Evolutionary conservation across 495 filamentous ascomycete species (phyloP), one percentile per base, ranked within the genome.

Genomic region (Neurospora sp.): DNA sequence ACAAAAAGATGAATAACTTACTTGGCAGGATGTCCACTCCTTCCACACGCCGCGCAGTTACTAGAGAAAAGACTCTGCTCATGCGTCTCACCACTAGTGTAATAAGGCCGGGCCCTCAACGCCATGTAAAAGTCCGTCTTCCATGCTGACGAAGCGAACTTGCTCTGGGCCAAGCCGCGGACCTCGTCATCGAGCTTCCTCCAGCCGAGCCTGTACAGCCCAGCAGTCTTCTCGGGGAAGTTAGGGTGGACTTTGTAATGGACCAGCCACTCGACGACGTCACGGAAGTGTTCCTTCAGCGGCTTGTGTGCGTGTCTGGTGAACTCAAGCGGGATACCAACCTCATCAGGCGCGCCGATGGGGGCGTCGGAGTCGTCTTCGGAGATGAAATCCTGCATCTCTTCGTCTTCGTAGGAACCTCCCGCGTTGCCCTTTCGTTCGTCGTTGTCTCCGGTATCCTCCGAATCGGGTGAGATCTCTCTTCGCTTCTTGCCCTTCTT

Each of bases 191-290:
- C 87, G 0, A 97, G 82, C 75, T 94, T 95, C 37, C 81, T 81
- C 81, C 95, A 94, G 0, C 93, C 90, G 35, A 92, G 84, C 35
- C 83, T 73, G 76, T 94, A 97, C 11, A 94, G 81, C 4, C 84
- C 82, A 72, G 93, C 89, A 2, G 87, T 82, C 23, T 86, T 82
- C 46, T 78, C 78, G 10, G 72, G 14, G 76, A 95, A 96, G 0
- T 86, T 89, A 3, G 93, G 93, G 75, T 95, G 91, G 48, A 97
- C 83, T 74, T 91, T 89, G 77, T 82, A 82, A 39, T 85, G 89
- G 3, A 97, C 89, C 81, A 95, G 90, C 93, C 93, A 97, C 79
- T 93, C 92, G 1, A 97, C 84, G 0, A 88, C 92, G 76, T 90
- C 88, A 46, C 89, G 89, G 82, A 97, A 97, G 73, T 94, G 90